Conservation (phyloP, 352 stramenopile species). For the Aphanomyces invadans region DNA sequence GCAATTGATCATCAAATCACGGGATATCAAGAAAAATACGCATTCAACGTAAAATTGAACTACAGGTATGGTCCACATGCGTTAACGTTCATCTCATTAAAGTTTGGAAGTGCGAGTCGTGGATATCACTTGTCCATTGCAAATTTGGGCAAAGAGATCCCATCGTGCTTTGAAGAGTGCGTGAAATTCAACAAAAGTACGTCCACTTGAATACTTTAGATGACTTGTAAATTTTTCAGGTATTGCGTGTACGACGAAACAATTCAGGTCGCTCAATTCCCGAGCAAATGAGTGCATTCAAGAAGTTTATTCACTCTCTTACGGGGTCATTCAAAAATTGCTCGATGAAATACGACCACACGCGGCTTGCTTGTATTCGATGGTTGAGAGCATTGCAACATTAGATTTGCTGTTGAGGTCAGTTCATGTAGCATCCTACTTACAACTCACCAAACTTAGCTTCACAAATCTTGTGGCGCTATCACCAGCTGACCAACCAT, state of each 20-base stretch:
- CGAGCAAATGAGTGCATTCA: slow-evolving; percentile 72
- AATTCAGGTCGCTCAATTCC: slow-evolving; percentile 77
- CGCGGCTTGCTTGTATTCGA: slow-evolving; percentile 69
- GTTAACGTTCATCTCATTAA: not conserved
- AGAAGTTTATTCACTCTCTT: slow-evolving; percentile 85
- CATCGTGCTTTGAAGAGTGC: slow-evolving; percentile 53
- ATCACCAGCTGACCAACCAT: slow-evolving; percentile 62
- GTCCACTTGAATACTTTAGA: not conserved
- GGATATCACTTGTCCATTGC: slow-evolving; percentile 69
- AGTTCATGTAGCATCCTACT: slow-evolving; percentile 4
- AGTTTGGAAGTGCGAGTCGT: slow-evolving; percentile 34
- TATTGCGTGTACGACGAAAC: slow-evolving; percentile 82
- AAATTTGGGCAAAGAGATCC: slow-evolving; percentile 46
- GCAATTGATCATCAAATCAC: slow-evolving; percentile 71
- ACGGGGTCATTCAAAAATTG: slow-evolving; percentile 74
- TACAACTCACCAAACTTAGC: slow-evolving; percentile 28
- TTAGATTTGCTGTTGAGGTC: slow-evolving; percentile 89
- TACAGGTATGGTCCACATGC: slow-evolving; percentile 51
- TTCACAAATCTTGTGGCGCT: slow-evolving; percentile 85
- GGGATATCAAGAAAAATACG: slow-evolving; percentile 61
- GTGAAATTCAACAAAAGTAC: slow-evolving; percentile 57
- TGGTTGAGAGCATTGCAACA: slow-evolving; percentile 84
- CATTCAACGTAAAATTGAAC: slow-evolving; percentile 55
- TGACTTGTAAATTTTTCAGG: slow-evolving; percentile 31
- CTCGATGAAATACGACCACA: slow-evolving; percentile 69